Percentiles rank a stretch among this genome's conserved stretches.
Conservation (phyloP, 208 protist species). For the Trypanosoma brucei region DNA sequence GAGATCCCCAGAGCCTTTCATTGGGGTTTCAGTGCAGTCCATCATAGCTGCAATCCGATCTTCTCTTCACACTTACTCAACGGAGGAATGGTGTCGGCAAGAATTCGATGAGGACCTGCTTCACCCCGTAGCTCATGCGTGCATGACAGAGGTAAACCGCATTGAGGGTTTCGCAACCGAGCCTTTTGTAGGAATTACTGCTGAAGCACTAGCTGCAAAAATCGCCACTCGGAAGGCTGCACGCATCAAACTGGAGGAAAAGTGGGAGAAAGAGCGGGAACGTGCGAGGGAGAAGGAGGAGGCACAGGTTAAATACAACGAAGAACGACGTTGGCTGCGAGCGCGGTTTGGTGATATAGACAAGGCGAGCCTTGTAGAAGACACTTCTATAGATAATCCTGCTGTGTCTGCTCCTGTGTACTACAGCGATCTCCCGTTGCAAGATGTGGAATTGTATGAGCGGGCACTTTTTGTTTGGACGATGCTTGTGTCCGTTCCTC, state of each 20-base stretch:
- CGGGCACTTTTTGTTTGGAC: constrained; percentile 73
- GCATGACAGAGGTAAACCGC: constrained; percentile 60
- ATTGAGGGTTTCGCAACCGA: constrained; percentile 80
- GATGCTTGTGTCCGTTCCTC: constrained; percentile 64
- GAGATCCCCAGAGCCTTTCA: constrained; percentile 47
- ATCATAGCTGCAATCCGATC: constrained; percentile 32
- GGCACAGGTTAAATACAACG: constrained; percentile 41
- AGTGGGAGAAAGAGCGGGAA: constrained; percentile 35
- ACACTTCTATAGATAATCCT: constrained; percentile 41
- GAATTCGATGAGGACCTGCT: constrained; percentile 86
- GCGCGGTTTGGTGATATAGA: constrained; percentile 46
- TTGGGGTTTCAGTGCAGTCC: constrained; percentile 42
- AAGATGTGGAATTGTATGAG: constrained; percentile 45
- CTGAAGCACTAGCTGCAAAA: constrained; percentile 54
- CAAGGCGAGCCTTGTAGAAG: constrained; percentile 30
- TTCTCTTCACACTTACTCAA: constrained; percentile 48
- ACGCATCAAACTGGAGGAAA: constrained; percentile 65
- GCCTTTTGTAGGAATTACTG: constrained; percentile 45
- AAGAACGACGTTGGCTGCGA: constrained; percentile 57
- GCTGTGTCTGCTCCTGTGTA: constrained; percentile 41
- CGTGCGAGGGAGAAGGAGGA: constrained; percentile 46
- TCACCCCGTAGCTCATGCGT: constrained; percentile 81
- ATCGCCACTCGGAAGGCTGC: constrained; percentile 41
- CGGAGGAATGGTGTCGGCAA: constrained; percentile 70
- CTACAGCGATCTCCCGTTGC: constrained; percentile 43